Base-by-base conservation (phyloP, 1,284 basidiomycete genomes). In the Xerocomus minutiporus region DNA sequence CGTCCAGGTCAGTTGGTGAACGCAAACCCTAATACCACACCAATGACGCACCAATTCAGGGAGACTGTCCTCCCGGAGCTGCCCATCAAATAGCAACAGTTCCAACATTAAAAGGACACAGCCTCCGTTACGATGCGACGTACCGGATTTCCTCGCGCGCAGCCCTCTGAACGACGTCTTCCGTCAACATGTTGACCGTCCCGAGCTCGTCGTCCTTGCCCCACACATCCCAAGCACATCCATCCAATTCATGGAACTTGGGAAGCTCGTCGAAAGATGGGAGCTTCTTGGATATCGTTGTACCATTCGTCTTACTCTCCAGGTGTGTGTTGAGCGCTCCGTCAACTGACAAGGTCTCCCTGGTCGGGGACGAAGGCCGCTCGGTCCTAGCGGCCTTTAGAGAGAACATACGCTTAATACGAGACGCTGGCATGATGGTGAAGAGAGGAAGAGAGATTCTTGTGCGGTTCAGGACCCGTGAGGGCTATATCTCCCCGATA, bases 171-270 rank as follows among this genome's bases (percentile, higher is more conserved):
- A 88, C 83, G 8, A 86, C 75, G 8, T 80, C 76, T 17, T 81
- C 78, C 3, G 86, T 88, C 49, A 89, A 69, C 40, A 88, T 56
- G 65, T 88, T 88, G 48, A 88, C 71, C 2, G 85, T 88, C 5
- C 86, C 86, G 11, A 89, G 72, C 61, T 88, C 73, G 58, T 89
- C 87, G 20, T 82, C 78, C 38, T 75, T 67, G 20, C 86, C 86
- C 84, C 86, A 89, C 4, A 89, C 75, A 1, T 73, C 74, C 87
- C 87, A 89, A 1, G 86, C 86, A 57, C 83, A 86, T 8, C 84
- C 84, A 8, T 72, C 64, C 53, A 80, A 73, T 46, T 82, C 72
- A 55, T 81, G 76, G 67, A 79, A 86, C 28, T 63, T 59, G 12
- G 84, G 83, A 1, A 87, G 71, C 54, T 86, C 79, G 60, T 86